Conservation (phyloP, 129 eudicot genomes). For the Lactuca sativa region DNA sequence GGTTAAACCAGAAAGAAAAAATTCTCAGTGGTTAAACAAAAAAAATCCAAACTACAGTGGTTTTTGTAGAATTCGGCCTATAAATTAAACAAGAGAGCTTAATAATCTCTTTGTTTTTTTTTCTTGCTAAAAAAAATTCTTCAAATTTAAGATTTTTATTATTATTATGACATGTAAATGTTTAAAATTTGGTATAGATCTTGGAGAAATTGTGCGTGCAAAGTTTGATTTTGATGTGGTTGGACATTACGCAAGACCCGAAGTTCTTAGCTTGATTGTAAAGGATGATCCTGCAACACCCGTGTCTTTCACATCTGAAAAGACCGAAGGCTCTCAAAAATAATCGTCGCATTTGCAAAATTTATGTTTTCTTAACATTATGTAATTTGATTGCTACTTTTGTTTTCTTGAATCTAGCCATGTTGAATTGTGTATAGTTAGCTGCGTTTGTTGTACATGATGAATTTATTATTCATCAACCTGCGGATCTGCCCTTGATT, state of each 20-base stretch:
- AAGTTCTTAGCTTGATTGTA: constrained; percentile 71
- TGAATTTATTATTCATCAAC: neutral
- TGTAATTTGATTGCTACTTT: neutral
- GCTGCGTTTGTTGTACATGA: neutral
- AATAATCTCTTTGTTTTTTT: too few relatives aligned
- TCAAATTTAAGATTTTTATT: too few relatives aligned
- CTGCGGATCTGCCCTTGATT: neutral
- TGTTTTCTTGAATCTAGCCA: neutral
- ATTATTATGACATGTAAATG: neutral
- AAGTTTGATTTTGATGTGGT: constrained; percentile 95
- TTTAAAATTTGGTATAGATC: constrained; percentile 45
- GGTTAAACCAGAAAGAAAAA: too few relatives aligned
- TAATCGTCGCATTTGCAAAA: constrained; percentile 6
- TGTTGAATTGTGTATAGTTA: neutral
- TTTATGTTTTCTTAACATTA: neutral
- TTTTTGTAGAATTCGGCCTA: too few relatives aligned
- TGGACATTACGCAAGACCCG: constrained; percentile 94
- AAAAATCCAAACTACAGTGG: too few relatives aligned
- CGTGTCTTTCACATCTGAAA: constrained; percentile 69
- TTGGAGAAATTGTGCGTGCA: constrained; percentile 82
- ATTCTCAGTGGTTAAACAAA: too few relatives aligned
- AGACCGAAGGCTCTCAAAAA: constrained; percentile 44
- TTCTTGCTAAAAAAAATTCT: too few relatives aligned
- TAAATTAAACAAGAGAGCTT: too few relatives aligned
- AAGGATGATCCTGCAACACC: constrained; percentile 66